Base-by-base conservation (phyloP, 2,329 filamentous ascomycete genomes). In the Emmonsiellopsis sp. region DNA sequence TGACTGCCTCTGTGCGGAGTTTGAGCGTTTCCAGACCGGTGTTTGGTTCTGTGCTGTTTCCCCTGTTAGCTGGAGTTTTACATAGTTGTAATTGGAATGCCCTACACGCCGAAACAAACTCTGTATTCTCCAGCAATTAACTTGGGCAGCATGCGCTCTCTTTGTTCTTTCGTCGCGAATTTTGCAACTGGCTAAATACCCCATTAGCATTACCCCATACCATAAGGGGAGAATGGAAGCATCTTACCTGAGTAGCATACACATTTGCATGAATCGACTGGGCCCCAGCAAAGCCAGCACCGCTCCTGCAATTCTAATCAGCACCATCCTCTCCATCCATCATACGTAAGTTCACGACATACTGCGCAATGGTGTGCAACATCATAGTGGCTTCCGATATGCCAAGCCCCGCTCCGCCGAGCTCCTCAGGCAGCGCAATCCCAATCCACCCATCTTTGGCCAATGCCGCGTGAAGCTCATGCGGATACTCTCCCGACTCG, bases 321-420 rank as follows among this genome's bases (percentile, higher is more conserved):
- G 54, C 38, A 26, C 8, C 31, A 7, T 34, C n/a, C 30, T 26
- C 30, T 26, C 20, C 20, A 26, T 26, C 20, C 20, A 26, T 5
- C 3, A 5, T 26, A 26, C 5, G 20, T 26, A 3, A 3, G 20
- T 26, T 26, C 26, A 47, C n/a, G 11, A 50, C 65, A 11, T 60
- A 84, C 70, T 90, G 85, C 0, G 85, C 75, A 54, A 91, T 87
- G 2, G 87, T 87, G 62, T 94, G 88, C 76, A 93, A 79, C 87
- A 93, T 92, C 79, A 92, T 87, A 0, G 85, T 88, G 0, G 88
- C 88, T 65, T 93, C 88, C 0, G 85, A 85, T 37, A 94, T 89
- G 63, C 70, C 87, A 7, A 94, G 70, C 0, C 85, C 87, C 1
- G 86, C 79, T 0, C 88, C 89, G 2, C 89, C 88, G 0, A 89